Percentiles rank a stretch among this genome's conserved stretches.
Conservation (phyloP, 257 asterid species). For the Cinchona pubescens region DNA sequence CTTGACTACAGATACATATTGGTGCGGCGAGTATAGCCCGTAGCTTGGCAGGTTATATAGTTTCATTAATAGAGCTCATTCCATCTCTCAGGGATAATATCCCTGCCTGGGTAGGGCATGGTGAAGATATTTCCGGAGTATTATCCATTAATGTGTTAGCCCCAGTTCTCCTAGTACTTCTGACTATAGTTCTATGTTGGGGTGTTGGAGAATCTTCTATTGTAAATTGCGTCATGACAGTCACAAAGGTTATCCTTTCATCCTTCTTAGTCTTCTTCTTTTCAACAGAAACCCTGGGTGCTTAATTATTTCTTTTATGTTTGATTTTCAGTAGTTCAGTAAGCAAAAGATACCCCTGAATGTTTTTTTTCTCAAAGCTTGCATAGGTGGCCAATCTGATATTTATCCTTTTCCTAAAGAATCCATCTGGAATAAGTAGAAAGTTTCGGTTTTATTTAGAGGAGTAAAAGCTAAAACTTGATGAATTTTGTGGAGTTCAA, state of each 20-base stretch:
- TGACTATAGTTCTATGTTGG: constrained; percentile 73
- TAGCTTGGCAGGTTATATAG: constrained; percentile 84
- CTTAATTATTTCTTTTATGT: neutral
- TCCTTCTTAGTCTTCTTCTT: constrained; percentile 14
- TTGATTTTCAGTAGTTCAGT: neutral
- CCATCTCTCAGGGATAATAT: constrained; percentile 63
- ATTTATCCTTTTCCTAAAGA: neutral
- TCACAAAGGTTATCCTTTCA: constrained; percentile 57
- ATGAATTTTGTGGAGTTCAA: neutral
- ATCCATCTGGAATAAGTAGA: neutral
- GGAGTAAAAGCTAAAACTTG: neutral
- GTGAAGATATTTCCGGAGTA: constrained; percentile 65
- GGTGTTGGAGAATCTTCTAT: constrained; percentile 97
- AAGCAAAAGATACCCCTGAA: neutral
- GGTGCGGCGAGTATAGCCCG: constrained; percentile 99
- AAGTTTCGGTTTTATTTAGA: neutral
- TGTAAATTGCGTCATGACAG: constrained; percentile 70
- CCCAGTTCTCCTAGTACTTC: constrained; percentile 63
- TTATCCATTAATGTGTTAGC: constrained; percentile 75
- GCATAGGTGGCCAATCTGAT: neutral
- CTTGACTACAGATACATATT: constrained; percentile 90
- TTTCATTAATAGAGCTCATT: constrained; percentile 68
- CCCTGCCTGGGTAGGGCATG: constrained; percentile 92
- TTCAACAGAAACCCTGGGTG: neutral
- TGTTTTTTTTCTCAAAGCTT: neutral